phyloP scores from a whole-genome alignment of 345 rosid genomes.

The Syzygium grande region DNA sequence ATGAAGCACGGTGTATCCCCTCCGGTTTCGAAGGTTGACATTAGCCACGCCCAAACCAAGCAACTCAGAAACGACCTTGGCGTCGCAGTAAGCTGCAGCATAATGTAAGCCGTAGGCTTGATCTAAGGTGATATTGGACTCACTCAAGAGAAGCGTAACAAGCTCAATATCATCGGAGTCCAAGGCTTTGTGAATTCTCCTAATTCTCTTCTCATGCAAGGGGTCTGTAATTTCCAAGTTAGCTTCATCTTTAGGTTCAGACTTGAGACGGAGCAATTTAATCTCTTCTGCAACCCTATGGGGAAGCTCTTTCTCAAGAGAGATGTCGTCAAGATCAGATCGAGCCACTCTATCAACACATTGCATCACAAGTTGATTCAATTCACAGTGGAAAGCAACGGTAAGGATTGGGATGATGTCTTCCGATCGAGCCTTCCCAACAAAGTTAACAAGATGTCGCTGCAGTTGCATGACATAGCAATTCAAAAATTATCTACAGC shows the following conservation, averaged over 20 bases:
- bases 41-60: constrained; percentile 60
- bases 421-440: constrained; percentile 68
- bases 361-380: constrained; percentile 52
- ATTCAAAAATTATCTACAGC: neutral
- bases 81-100: constrained; percentile 86
- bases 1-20: constrained; percentile 87
- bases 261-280: constrained; percentile 36
- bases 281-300: constrained; percentile 49
- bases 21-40: constrained; percentile 58
- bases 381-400: constrained; percentile 79
- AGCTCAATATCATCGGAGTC: constrained; percentile 97
- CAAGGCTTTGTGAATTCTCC: constrained; percentile 79
- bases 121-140: constrained; percentile 70
- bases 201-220: constrained; percentile 47
- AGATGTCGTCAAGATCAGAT: constrained; percentile 65
- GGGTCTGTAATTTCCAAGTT: constrained; percentile 19
- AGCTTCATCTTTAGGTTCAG: constrained; percentile 27
- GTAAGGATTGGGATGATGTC: constrained; percentile 73
- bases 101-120: constrained; percentile 85
- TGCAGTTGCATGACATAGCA: neutral
- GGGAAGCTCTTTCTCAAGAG: constrained; percentile 82
- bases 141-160: constrained; percentile 70
- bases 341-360: constrained; percentile 81
- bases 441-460: constrained; percentile 24
- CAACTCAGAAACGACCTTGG: constrained; percentile 77